Base-by-base conservation (phyloP, 1,284 basidiomycete genomes). In the Anthracocystis setariae region DNA sequence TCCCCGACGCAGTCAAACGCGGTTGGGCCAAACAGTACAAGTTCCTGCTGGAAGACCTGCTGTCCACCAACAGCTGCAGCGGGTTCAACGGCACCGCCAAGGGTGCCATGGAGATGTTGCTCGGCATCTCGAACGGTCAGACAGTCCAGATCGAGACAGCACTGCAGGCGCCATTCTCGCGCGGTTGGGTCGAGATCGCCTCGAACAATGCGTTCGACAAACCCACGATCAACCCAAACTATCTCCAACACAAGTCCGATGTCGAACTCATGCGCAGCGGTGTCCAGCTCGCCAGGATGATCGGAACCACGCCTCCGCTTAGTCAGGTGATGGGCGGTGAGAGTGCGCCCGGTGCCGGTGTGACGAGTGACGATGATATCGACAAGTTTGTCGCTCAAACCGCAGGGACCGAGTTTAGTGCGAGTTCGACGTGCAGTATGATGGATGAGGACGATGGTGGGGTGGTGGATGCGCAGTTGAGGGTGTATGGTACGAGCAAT, bases 401-500 rank as follows among this genome's bases (percentile, higher is more conserved):
- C 7, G 72, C 48, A 18, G 45, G 47, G 7, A 78, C 78, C 12
- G 76, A 76, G 58, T 80, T 74, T 62, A 76, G 78, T 82, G 88
- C 89, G 1, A 84, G 86, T 24, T 87, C 86, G 56, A 86, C 89
- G 15, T 88, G 86, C 76, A 85, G 88, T 8, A 90, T 90, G 89
- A 82, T 90, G 40, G 89, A 89, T 5, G 83, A 85, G 67, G 83
- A 84, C 18, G 81, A 85, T 52, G 90, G 89, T 42, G 90, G 89
- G 61, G 89, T 90, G 40, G 89, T 91, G 40, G 88, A 88, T 78
- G 84, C 87, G 23, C 84, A 87, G 47, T 83, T 91, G 40, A 84
- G 85, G 73, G 89, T 90, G 13, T 89, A 90, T 78, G 89, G 89
- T 24, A 85, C 87, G 3, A 73, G 86, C 78, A 90, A 90, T 84